Evolutionary conservation across 2,329 filamentous ascomycete genomes (phyloP), one percentile per base, ranked within the genome.

Genomic region (Hymenoscyphus fructigenus): DNA sequence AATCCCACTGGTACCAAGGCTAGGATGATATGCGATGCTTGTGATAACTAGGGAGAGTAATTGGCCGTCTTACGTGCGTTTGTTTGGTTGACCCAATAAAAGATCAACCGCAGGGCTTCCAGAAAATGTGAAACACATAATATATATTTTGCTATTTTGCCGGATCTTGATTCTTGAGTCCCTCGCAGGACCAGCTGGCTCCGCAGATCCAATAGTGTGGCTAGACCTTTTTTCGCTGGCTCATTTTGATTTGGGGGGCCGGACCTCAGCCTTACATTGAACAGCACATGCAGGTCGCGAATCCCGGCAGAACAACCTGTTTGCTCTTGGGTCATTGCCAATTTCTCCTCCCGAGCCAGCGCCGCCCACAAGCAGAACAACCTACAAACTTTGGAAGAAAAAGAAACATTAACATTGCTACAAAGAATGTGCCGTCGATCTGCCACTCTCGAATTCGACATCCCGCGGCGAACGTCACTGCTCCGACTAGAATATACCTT

Each of bases 311-410:
- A 60, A 58, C 56, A 64, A 63, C 65, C 70, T 72, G 70, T 72
- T 73, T 72, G 70, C 66, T 68, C 66, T 69, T 68, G 67, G 68
- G 61, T 67, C 66, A 70, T 70, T 71, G 67, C 70, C 66, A 72
- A 72, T 72, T 72, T 73, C 68, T 65, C 62, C 62, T 68, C 38
- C 36, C 66, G 60, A 38, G 63, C 63, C 63, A 38, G 36, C 47
- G 47, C 20, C 47, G 47, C 47, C 47, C 47, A 53, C 47, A 53
- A 53, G 20, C 20, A 53, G 20, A 53, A 23, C 10, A 41, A 59
- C 57, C 29, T 17, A 34, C 57, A 26, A n/a, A 26, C 47, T 53
- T 53, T 26, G 20, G 20, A 26, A 23, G 20, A n/a, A 53, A 26
- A 23, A 9, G 1, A 53, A 53, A 53, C 10, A 53, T 12, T 23